Evolutionary conservation across 805 yeast species (phyloP).

Genomic region (Ogataea ramenticola): DNA sequence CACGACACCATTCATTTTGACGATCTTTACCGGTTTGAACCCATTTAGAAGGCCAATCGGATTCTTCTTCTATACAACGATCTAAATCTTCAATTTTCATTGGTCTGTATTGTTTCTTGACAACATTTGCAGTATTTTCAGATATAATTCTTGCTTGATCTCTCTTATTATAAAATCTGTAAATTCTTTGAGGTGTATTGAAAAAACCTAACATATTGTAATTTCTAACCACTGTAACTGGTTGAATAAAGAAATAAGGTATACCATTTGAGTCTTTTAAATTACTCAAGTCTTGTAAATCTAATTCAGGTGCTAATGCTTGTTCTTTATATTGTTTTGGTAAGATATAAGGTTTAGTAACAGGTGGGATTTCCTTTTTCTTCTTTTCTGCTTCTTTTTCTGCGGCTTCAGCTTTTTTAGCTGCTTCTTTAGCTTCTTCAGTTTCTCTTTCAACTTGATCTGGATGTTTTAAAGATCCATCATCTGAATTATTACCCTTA

Average conservation of each 20-base stretch:
- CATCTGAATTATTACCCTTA: not conserved
- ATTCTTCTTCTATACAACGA: conserved; percentile 56
- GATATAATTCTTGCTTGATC: conserved; percentile 63
- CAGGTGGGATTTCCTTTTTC: conserved; percentile 31
- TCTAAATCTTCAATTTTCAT: conserved; percentile 38
- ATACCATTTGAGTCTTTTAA: conserved; percentile 29
- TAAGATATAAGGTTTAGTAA: conserved; percentile 57
- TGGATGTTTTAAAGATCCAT: not conserved
- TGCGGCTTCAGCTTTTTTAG: conserved; percentile 16
- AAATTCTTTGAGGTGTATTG: conserved; percentile 68
- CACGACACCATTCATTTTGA: conserved; percentile 84
- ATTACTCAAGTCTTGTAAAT: conserved; percentile 20
- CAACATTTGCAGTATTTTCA: conserved; percentile 42
- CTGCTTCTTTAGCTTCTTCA: conserved; percentile 12
- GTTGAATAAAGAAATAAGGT: conserved; percentile 66
- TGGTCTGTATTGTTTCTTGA: conserved; percentile 47
- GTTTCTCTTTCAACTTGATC: conserved; percentile 23
- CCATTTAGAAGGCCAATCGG: conserved; percentile 86
- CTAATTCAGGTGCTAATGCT: conserved; percentile 54
- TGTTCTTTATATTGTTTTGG: conserved; percentile 52
- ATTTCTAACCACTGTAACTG: conserved; percentile 66
- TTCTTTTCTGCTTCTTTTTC: conserved; percentile 21
- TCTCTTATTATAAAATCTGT: conserved; percentile 71
- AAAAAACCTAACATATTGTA: conserved; percentile 76
- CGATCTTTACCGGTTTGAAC: conserved; percentile 65